Evolutionary conservation across 2,329 filamentous ascomycete species (phyloP).

Genomic region (Canariomyces notabilis): DNA sequence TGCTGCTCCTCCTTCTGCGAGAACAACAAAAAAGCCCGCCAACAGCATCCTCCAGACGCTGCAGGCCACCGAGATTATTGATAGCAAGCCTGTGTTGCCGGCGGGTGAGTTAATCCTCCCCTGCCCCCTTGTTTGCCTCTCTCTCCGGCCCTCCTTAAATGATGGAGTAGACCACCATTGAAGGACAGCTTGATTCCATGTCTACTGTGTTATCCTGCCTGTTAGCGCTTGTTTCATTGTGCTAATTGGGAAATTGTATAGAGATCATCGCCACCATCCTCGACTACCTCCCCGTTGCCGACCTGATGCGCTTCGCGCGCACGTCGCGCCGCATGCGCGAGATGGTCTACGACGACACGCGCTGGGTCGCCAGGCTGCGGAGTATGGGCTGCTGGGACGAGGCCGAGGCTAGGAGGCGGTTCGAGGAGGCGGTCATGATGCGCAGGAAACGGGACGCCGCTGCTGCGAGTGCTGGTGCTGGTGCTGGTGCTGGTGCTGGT

Average conservation of each 20-base stretch:
- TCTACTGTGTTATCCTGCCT: no score
- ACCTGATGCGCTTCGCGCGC: conserved; percentile 79
- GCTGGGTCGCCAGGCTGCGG: conserved; percentile 84
- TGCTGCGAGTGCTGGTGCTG: background rate
- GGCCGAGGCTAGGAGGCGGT: conserved; percentile 70
- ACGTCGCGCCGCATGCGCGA: conserved; percentile 84
- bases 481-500: conserved; percentile 5
- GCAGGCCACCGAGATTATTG: conserved; percentile 74
- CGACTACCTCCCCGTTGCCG: conserved; percentile 79
- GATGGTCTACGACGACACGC: conserved; percentile 97
- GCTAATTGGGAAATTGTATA: no score
- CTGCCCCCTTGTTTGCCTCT: background rate
- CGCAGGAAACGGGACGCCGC: background rate
- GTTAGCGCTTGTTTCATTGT: background rate
- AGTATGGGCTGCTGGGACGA: conserved; percentile 93
- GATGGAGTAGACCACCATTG: no score
- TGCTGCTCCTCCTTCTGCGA: background rate
- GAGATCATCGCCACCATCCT: conserved; percentile 86
- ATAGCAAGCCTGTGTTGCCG: conserved; percentile 72
- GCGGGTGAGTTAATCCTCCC: conserved; percentile 55
- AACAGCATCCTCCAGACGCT: conserved; percentile 67
- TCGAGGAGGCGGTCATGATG: conserved; percentile 60
- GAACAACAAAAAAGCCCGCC: background rate
- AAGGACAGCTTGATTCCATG: no score
- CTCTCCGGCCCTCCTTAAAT: no score